Evolutionary conservation across 495 filamentous ascomycete genomes (phyloP).

Genomic region (Pseudoneurospora amorphoporcata): DNA sequence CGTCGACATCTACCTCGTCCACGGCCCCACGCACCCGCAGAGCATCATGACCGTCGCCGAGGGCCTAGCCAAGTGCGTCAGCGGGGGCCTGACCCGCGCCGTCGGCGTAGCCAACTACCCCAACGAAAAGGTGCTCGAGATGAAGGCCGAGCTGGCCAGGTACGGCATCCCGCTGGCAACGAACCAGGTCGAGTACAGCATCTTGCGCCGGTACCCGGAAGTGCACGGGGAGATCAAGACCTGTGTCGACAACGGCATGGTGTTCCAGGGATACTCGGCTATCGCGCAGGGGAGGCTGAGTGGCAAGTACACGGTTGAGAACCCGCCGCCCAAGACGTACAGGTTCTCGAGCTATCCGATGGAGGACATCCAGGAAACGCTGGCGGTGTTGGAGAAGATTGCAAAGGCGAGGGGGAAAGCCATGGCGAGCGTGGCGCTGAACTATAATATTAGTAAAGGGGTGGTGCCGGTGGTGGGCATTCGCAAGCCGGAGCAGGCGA

Average conservation of each 20-base stretch:
- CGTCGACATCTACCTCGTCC: slow-evolving; percentile 7
- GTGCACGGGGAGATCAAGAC: not conserved
- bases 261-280: slow-evolving; percentile 9
- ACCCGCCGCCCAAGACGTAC: slow-evolving; percentile 25
- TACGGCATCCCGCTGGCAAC: slow-evolving; percentile 1
- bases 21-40: slow-evolving; percentile 4
- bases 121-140: slow-evolving; percentile 30
- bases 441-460: slow-evolving; percentile 24
- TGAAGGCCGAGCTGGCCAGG: slow-evolving; percentile 5
- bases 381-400: slow-evolving; percentile 16
- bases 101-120: slow-evolving; percentile 36
- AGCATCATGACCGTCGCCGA: slow-evolving; percentile 2
- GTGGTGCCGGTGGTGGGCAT: not conserved
- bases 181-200: slow-evolving; percentile 6
- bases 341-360: slow-evolving; percentile 2
- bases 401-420: slow-evolving; percentile 15
- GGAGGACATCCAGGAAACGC: not conserved
- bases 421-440: slow-evolving; percentile 30
- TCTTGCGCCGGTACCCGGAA: not conserved
- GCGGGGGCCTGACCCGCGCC: slow-evolving; percentile 23
- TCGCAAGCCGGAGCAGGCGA: not conserved
- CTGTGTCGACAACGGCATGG: not conserved
- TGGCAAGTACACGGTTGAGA: slow-evolving; percentile 24
- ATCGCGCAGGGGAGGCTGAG: slow-evolving; percentile 16
- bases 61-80: slow-evolving; percentile 29